A percentile compares a stretch with the other conserved stretches of the same genome.
phyloP scores from a whole-genome alignment of 345 rosid species.

The Erodium maritimum region DNA sequence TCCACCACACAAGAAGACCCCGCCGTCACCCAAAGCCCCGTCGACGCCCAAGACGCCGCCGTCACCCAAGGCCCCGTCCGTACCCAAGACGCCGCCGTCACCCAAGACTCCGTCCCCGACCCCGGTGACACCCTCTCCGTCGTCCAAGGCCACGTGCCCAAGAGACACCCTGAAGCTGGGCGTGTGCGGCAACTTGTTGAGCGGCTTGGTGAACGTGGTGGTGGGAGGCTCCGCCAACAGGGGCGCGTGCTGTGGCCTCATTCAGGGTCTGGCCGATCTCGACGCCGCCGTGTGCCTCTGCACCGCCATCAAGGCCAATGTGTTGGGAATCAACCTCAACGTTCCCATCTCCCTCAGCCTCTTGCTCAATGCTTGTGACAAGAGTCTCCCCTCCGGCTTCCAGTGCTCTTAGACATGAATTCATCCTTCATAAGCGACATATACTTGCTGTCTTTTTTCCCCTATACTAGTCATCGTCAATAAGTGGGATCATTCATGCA shows the following conservation, averaged over 20 bases:
- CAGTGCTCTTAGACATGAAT: slow-evolving; percentile 31
- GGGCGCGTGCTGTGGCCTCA: slow-evolving; percentile 43
- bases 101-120: too few species aligned
- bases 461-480: too few species aligned
- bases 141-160: too few species aligned
- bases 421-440: too few species aligned
- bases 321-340: slow-evolving; percentile 40
- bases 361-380: slow-evolving; percentile 45
- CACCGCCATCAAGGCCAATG: slow-evolving; percentile 42
- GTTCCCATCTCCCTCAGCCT: slow-evolving; percentile 43
- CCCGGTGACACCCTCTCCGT: too few species aligned
- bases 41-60: background rate
- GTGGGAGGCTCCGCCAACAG: slow-evolving; percentile 28
- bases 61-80: slow-evolving; percentile 12
- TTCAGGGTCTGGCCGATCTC: slow-evolving; percentile 36
- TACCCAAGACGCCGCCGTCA: slow-evolving; percentile 14
- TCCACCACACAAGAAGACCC: slow-evolving; percentile 10
- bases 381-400: slow-evolving; percentile 35
- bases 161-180: slow-evolving; percentile 43
- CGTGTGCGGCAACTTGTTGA: slow-evolving; percentile 34
- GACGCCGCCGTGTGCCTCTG: slow-evolving; percentile 68
- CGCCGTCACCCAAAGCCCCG: background rate
- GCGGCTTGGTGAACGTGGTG: slow-evolving; percentile 16
- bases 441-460: too few species aligned
- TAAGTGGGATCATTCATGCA: too few species aligned